A percentile compares a stretch with the other conserved stretches of the same genome.
phyloP scores from a whole-genome alignment of 768 basidiomycete genomes.

The Suillus ampliporus region DNA sequence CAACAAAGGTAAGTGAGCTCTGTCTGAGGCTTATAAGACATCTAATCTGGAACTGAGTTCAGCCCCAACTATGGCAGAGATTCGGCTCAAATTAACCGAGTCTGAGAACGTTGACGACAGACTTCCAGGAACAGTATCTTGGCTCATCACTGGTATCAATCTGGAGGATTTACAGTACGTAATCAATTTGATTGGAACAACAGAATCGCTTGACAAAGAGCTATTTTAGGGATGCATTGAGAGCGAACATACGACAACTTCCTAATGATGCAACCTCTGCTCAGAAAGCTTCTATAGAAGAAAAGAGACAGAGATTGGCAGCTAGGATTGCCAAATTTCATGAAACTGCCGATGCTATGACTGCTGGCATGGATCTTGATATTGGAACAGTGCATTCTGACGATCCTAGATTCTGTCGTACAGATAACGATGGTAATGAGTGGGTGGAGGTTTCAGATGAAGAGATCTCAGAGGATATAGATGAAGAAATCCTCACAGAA shows the following conservation, averaged over 20 bases:
- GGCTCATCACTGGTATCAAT: constrained; percentile 11
- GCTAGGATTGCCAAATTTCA: constrained; percentile 1
- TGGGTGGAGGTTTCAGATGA: not conserved
- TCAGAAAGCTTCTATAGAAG: not conserved
- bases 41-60: not conserved
- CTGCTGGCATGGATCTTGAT: not conserved
- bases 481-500: no score
- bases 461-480: no score
- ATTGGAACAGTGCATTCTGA: not conserved
- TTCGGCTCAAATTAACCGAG: constrained; percentile 3
- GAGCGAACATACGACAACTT: no score
- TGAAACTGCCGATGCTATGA: not conserved
- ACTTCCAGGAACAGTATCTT: not conserved
- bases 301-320: not conserved
- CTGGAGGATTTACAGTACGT: no score
- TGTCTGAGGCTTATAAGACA: not conserved
- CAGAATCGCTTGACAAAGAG: no score
- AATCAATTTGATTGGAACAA: not conserved
- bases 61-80: constrained; percentile 15
- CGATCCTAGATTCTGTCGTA: not conserved
- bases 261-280: not conserved
- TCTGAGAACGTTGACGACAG: not conserved
- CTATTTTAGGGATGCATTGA: no score
- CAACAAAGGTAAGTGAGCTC: constrained; percentile 11
- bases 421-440: not conserved